Evolutionary conservation across 1,284 basidiomycete genomes (phyloP), one percentile per base, ranked within the genome.

Genomic region (Malassezia cuniculi): DNA sequence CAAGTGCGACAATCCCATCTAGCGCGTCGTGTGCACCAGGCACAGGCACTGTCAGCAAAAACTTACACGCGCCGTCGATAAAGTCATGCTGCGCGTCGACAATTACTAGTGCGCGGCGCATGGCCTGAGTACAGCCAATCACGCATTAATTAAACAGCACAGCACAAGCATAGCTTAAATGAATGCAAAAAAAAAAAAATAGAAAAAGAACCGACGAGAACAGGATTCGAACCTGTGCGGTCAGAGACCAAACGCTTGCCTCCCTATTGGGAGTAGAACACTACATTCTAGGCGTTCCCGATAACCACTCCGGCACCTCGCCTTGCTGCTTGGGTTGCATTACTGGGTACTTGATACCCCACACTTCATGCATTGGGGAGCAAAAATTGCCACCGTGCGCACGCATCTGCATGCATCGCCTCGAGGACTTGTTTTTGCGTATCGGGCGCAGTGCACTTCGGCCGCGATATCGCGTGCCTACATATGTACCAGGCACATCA

Each of bases 191-290:
- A 24, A 21, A 20, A 21, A 45, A 45, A 45, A 32, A 24, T 17
- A 11, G 22, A 24, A 11, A 24, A 11, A 6, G 7, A 6, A 24
- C 10, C 42, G 42, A 45, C 42, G 36, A 45, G 42, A 45, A 45
- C 42, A 45, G 42, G 42, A 45, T 45, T 45, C 42, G 42, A 45
- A 45, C 42, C 42, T 45, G 42, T 45, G 42, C 42, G 42, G 42
- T 39, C 42, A 45, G 33, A 45, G 42, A 39, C 42, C 42, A 45
- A 45, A 45, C 42, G 42, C 42, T 45, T 34, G 33, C 33, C 42
- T 34, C 42, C 33, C 15, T 19, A 31, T 19, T 31, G 36, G 29
- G 42, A 34, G 42, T 45, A 45, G 42, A 45, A 42, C 11, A n/a
- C 12, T 5, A 31, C n/a, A 27, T 45, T 47, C 44, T 41, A 47